Base-by-base conservation (phyloP, 768 basidiomycete species). In the Hemileccinum rubropunctum region DNA sequence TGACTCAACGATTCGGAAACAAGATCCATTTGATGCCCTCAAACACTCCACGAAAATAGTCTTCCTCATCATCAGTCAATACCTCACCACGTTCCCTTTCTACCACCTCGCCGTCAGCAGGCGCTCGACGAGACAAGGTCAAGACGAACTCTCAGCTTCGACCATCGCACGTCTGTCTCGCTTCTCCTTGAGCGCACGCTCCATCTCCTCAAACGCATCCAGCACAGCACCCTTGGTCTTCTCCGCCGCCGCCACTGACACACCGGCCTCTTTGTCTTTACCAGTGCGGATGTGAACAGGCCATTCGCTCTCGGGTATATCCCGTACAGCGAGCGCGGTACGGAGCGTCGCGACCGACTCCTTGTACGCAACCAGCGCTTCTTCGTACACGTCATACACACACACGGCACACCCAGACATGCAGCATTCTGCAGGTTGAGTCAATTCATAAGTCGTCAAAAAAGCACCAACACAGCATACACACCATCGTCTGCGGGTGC, bases 351-450 rank as follows among this genome's bases (percentile, higher is more conserved):
- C 59, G 0, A 92, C 55, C 4, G 82, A 75, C 12, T 77, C 73
- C 21, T 78, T 76, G 71, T 92, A 92, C 12, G 71, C 73, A 20
- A 73, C 71, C 2, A 90, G 65, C 1, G 84, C 79, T 42, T 92
- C 90, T 52, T 88, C 83, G 68, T 93, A 91, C 21, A 93, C 66
- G 58, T 92, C 91, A 68, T 95, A 90, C 8, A 95, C 87, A 65
- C 93, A 95, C n/a, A 94, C 69, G 0, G 91, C 88, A 61, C 93
- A 95, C 27, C 90, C 90, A 3, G 91, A 92, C 92, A 95, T 95
- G 73, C 92, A 95, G 67, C 92, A 94, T 68, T 93, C 92, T 93
- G 56, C 10, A 2, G 17, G 35, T 9, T 21, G n/a, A 0, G 14
- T n/a, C 17, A 9, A 17, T 27, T 7, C 35, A 18, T 28, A n/a